These are phyloP conservation scores for Cryphonectria parasitica DNA, from an alignment of 2,329 filamentous ascomycete genomes.

Conservation along the genomic window DNA sequence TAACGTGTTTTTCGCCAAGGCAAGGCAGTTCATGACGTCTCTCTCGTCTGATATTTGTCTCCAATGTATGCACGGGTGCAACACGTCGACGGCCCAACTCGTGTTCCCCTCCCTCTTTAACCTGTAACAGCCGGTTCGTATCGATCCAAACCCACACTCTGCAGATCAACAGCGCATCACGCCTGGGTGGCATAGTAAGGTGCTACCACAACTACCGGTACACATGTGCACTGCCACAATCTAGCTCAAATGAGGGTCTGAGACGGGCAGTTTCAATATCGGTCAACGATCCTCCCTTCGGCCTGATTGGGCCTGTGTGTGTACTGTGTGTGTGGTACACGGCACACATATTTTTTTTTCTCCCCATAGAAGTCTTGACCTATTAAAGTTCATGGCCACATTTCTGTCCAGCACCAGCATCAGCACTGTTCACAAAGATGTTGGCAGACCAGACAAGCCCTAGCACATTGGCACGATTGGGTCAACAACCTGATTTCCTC, in stretches of 20 bases:
- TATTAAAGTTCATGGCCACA: neutral
- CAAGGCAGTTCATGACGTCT: slow-evolving; percentile 17
- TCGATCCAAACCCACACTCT: neutral
- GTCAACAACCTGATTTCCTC: neutral
- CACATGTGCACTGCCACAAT: slow-evolving; percentile 22
- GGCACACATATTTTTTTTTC: too few species aligned
- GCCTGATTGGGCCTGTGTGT: slow-evolving; percentile 1
- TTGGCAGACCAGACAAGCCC: neutral
- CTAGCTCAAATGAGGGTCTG: slow-evolving; percentile 16
- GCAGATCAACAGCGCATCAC: slow-evolving; percentile 2
- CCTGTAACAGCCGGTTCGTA: neutral
- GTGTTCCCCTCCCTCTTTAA: neutral
- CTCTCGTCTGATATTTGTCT: slow-evolving; percentile 15
- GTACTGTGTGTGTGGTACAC: neutral
- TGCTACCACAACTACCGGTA: neutral
- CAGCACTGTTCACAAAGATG: neutral
- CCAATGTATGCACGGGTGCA: neutral
- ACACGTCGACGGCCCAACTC: slow-evolving; percentile 5
- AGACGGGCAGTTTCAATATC: slow-evolving; percentile 21
- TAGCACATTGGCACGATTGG: neutral
- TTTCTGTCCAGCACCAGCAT: neutral
- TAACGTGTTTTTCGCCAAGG: neutral
- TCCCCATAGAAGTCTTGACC: too few species aligned
- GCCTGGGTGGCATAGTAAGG: neutral
- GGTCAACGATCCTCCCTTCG: slow-evolving; percentile 4